phyloP scores from a whole-genome alignment of 2,329 filamentous ascomycete genomes.

The Emmonsiellopsis sp. region DNA sequence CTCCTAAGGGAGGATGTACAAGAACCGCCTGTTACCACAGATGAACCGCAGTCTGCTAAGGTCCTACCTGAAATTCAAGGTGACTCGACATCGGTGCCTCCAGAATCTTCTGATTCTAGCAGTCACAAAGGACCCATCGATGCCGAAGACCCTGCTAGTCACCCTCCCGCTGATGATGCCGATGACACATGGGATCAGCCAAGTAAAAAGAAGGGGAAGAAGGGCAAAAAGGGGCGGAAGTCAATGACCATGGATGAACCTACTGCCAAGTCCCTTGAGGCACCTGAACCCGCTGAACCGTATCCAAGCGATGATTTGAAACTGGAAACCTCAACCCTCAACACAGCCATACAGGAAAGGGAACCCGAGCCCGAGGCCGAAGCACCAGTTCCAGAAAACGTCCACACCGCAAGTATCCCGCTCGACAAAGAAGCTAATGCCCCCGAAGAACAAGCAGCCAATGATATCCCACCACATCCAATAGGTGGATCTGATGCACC shows the following conservation, averaged over 20 bases:
- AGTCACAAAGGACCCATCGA: neutral
- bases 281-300: neutral
- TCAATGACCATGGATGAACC: neutral
- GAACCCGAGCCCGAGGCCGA: conserved; percentile 1
- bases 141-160: neutral
- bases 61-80: neutral
- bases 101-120: neutral
- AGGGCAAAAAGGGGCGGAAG: conserved; percentile 14
- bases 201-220: conserved; percentile 15
- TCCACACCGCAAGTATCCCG: neutral
- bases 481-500: neutral
- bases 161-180: conserved; percentile 8
- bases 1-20: neutral
- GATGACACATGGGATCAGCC: conserved; percentile 6
- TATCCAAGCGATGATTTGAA: neutral
- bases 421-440: neutral
- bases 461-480: conserved; percentile 14
- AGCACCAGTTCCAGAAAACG: neutral
- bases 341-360: neutral
- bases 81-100: neutral
- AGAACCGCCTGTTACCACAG: neutral
- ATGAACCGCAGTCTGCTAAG: neutral
- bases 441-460: neutral
- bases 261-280: neutral
- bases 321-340: neutral